These are phyloP conservation scores for Neopestalotiopsis sp. DNA, from an alignment of 2,329 filamentous ascomycete species.

Conservation along the genomic window DNA sequence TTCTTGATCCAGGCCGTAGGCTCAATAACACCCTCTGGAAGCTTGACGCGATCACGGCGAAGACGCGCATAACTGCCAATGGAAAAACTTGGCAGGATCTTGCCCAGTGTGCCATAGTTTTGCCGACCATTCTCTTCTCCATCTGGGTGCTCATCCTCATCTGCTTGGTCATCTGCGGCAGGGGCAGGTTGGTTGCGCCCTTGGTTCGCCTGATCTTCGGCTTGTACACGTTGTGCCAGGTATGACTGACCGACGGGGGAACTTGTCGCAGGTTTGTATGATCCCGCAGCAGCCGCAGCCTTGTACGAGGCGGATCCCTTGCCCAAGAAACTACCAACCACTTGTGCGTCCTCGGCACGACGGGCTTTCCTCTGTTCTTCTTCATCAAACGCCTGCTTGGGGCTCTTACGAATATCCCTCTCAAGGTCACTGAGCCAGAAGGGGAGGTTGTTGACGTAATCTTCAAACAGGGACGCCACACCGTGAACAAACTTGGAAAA, in stretches of 20 bases:
- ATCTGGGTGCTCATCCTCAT: slow-evolving; percentile 29
- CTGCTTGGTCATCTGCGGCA: slow-evolving; percentile 26
- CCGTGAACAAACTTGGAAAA: slow-evolving; percentile 99
- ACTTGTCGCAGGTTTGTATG: slow-evolving; percentile 65
- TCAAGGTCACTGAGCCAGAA: slow-evolving; percentile 96
- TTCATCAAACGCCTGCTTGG: slow-evolving; percentile 86
- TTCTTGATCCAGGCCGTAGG: slow-evolving; percentile 94
- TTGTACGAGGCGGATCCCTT: slow-evolving; percentile 40
- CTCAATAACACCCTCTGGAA: slow-evolving; percentile 88
- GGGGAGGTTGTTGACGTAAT: slow-evolving; percentile 93
- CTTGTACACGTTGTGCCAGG: slow-evolving; percentile 59
- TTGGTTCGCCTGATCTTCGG: slow-evolving; percentile 39
- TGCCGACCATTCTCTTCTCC: slow-evolving; percentile 37
- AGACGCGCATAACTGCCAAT: slow-evolving; percentile 75
- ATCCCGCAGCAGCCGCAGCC: slow-evolving; percentile 36
- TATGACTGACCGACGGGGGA: slow-evolving; percentile 74
- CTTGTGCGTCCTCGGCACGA: slow-evolving; percentile 83
- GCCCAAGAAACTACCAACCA: slow-evolving; percentile 86
- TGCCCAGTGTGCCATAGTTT: slow-evolving; percentile 53
- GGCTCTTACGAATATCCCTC: slow-evolving; percentile 91
- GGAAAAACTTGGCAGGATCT: slow-evolving; percentile 82
- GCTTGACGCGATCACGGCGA: slow-evolving; percentile 54
- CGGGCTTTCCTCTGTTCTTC: slow-evolving; percentile 85
- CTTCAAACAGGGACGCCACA: slow-evolving; percentile 88
- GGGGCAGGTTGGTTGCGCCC: neutral